Conservation (phyloP, 257 asterid species). For the Solanum ahanhuiri region DNA sequence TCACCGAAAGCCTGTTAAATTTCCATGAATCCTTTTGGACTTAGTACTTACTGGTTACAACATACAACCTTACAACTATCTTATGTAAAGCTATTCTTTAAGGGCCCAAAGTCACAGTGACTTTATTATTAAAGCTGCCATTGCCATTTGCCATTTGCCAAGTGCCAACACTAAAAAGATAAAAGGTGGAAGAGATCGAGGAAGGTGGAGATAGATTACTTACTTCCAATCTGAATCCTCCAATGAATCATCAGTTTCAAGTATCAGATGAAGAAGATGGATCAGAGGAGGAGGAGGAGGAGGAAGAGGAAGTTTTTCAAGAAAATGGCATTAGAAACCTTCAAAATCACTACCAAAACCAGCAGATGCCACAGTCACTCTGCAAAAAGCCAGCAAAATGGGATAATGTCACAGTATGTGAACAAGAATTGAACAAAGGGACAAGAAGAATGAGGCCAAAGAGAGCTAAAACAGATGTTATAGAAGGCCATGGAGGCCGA, state of each 20-base stretch:
- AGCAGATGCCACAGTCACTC: background rate
- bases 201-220: background rate
- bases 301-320: background rate
- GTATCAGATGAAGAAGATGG: background rate
- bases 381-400: background rate
- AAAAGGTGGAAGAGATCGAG: background rate
- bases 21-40: background rate
- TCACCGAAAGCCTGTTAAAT: background rate
- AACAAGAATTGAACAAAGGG: background rate
- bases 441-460: background rate
- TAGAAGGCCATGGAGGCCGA: slow-evolving; percentile 93
- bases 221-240: background rate
- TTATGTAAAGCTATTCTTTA: background rate
- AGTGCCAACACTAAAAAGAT: background rate
- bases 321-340: background rate
- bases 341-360: background rate
- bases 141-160: background rate
- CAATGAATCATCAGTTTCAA: background rate
- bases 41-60: background rate
- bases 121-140: background rate
- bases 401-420: background rate
- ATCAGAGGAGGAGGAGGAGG: background rate
- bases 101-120: background rate
- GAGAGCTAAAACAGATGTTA: slow-evolving; percentile 33
- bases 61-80: background rate